Evolutionary conservation across 345 rosid genomes (phyloP).

Genomic region (Aegle marmelos): DNA sequence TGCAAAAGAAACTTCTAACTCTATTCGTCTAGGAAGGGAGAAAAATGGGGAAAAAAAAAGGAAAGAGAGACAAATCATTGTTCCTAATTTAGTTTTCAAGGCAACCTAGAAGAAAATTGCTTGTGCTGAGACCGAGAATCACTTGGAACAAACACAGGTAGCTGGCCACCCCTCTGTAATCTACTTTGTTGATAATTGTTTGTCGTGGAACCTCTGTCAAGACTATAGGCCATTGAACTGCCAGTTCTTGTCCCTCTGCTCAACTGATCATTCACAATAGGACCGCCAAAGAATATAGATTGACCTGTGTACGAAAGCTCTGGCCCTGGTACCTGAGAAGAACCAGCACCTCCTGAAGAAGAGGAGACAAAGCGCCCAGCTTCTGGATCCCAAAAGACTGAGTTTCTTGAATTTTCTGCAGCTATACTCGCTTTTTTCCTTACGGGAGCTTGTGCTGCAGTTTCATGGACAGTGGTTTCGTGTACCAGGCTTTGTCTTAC

Average conservation of each 20-base stretch:
- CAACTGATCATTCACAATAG: conserved; percentile 46
- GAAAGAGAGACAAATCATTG: conserved; percentile 8
- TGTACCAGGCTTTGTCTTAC: conserved; percentile 33
- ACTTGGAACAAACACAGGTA: conserved; percentile 81
- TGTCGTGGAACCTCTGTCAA: conserved; percentile 43
- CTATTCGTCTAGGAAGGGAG: neutral
- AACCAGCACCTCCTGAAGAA: conserved; percentile 26
- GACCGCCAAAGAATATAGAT: conserved; percentile 66
- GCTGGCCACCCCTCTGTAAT: conserved; percentile 71
- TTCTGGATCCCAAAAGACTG: conserved; percentile 86
- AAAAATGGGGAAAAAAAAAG: neutral
- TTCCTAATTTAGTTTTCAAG: conserved; percentile 24
- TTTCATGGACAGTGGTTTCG: conserved; percentile 18
- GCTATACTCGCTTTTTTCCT: conserved; percentile 33
- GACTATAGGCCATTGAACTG: conserved; percentile 22
- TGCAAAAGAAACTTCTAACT: conserved; percentile 9
- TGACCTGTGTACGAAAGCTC: conserved; percentile 59
- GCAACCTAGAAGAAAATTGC: conserved; percentile 43
- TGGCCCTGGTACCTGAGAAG: conserved; percentile 40
- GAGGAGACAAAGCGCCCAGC: conserved; percentile 81
- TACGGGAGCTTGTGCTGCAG: conserved; percentile 27
- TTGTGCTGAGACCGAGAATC: conserved; percentile 60
- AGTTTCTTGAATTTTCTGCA: conserved; percentile 40
- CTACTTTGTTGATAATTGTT: conserved; percentile 58
- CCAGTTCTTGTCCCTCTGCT: conserved; percentile 36